Evolutionary conservation across 139 green algal species (phyloP), one percentile per base, ranked within the genome.

Genomic region (Spirogloea muscicola): DNA sequence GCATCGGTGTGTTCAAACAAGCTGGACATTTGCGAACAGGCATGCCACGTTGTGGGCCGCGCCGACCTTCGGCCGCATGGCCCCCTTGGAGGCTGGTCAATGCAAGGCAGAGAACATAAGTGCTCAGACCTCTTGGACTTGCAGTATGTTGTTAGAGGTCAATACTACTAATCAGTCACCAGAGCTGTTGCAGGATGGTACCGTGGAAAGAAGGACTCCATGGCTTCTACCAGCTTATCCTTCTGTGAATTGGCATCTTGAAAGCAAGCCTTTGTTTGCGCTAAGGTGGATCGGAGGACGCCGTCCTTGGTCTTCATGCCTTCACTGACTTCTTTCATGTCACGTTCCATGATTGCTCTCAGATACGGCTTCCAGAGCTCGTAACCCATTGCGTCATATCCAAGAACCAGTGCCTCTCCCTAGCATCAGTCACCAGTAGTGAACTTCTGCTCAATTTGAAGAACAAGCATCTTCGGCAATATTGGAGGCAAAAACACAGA

Each of bases 331-430:
- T 80, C 77, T 3, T 44, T 72, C 77, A 96, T 96, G 83, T 86
- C 86, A n/a, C 61, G 49, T 82, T 97, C 92, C 61, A 96, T 97
- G 9, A 84, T 72, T 18, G 84, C 92, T 3, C 92, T 71, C 48
- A 97, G 87, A 57, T 87, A 77, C 7, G 92, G 92, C 80, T 89
- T 87, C 86, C 86, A 90, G 44, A 83, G 72, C 49, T 78, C 68
- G 38, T 74, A 83, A 0, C 90, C 89, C 88, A 96, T 95, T 21
- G 78, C 70, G 43, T 85, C 69, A 79, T 97, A 97, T 0, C 79
- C 88, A 7, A 63, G 76, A 18, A 96, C 89, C 6, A 97, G 85
- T 13, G 86, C 82, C 85, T 95, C 91, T 3, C 94, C 94, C 46
- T 79, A 43, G n/a, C n/a, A n/a, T n/a, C n/a, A n/a, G n/a, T n/a